Evolutionary conservation across 2,329 filamentous ascomycete species (phyloP).

Genomic region (Madurella fahalii): DNA sequence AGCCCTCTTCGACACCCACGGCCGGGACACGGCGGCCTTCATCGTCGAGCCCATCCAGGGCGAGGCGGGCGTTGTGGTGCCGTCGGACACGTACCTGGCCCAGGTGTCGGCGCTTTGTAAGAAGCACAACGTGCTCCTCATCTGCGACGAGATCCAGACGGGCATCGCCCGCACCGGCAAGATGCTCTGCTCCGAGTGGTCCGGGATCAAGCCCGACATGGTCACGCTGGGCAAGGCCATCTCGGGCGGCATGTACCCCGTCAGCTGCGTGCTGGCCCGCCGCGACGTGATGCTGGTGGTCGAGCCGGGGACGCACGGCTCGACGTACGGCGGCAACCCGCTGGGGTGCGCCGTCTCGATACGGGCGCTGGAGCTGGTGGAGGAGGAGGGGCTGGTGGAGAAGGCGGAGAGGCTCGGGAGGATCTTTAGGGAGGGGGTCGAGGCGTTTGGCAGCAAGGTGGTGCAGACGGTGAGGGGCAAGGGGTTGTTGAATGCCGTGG

Average conservation of each 20-base stretch:
- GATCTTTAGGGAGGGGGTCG: conserved; percentile 75
- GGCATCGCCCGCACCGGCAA: conserved; percentile 92
- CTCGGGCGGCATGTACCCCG: conserved; percentile 98
- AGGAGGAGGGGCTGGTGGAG: conserved; percentile 84
- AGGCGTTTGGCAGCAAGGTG: conserved; percentile 71
- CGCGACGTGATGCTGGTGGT: conserved; percentile 94
- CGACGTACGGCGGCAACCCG: conserved; percentile 97
- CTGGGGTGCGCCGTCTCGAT: conserved; percentile 94
- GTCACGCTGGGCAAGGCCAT: conserved; percentile 96
- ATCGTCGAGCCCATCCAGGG: conserved; percentile 96
- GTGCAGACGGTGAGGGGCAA: conserved; percentile 84
- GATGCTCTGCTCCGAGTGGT: conserved; percentile 93
- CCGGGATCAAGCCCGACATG: conserved; percentile 89
- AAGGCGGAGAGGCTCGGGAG: conserved; percentile 77
- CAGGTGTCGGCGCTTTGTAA: conserved; percentile 82
- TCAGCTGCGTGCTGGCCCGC: conserved; percentile 82
- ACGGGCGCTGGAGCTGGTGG: conserved; percentile 86
- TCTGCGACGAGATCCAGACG: conserved; percentile 98
- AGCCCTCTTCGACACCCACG: conserved; percentile 72
- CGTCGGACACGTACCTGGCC: conserved; percentile 80
- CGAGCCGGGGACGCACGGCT: conserved; percentile 94
- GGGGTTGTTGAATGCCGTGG: conserved; percentile 89
- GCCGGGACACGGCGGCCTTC: conserved; percentile 84
- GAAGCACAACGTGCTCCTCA: conserved; percentile 91
- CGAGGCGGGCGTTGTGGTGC: conserved; percentile 94